phyloP scores from a whole-genome alignment of 495 filamentous ascomycete species.

The Penicillium ochrochloron region DNA sequence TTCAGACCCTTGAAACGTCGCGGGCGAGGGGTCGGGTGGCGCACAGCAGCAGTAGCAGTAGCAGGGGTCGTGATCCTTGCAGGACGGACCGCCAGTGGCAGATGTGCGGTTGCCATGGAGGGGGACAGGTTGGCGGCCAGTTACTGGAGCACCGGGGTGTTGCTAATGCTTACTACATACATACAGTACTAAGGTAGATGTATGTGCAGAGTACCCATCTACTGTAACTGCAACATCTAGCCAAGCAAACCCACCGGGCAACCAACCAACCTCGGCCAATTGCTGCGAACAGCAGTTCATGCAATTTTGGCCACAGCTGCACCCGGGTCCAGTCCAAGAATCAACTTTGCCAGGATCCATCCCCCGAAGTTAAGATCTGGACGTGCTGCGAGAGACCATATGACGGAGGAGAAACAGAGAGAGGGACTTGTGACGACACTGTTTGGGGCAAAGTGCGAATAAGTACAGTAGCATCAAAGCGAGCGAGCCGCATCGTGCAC shows the following conservation, averaged over 20 bases:
- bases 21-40: not conserved
- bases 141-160: not conserved
- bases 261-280: not conserved
- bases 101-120: not conserved
- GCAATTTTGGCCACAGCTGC: slow-evolving; percentile 19
- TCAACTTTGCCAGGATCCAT: not conserved
- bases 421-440: not conserved
- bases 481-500: slow-evolving; percentile 6
- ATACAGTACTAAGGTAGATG: not conserved
- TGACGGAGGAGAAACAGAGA: not conserved
- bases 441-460: too few species aligned
- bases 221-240: slow-evolving; percentile 3
- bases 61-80: slow-evolving; percentile 15
- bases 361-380: slow-evolving; percentile 17
- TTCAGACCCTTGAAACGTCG: not conserved
- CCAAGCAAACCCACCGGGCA: not conserved
- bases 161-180: not conserved
- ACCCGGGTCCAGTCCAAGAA: slow-evolving; percentile 1
- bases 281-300: slow-evolving; percentile 34
- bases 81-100: slow-evolving; percentile 3
- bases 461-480: not conserved
- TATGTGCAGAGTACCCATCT: not conserved
- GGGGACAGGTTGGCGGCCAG: not conserved
- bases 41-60: not conserved
- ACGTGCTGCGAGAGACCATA: not conserved